These are phyloP conservation scores for Aspergillus bertholletiae DNA, from an alignment of 495 filamentous ascomycete genomes.

Conservation along the genomic window DNA sequence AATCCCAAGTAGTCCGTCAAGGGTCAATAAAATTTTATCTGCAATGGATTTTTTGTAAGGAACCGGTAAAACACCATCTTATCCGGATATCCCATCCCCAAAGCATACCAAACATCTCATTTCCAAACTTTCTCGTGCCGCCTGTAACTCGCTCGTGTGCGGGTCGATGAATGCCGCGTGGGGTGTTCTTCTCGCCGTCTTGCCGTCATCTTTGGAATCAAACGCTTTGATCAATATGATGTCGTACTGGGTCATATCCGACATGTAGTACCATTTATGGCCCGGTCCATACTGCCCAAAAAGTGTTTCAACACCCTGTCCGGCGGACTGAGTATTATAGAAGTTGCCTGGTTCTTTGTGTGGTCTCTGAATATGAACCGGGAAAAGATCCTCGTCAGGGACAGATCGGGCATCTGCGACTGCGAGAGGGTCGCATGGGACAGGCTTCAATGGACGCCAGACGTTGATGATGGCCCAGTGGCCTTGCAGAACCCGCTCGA, in stretches of 20 bases:
- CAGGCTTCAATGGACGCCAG: constrained; percentile 3
- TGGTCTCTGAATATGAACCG: too few species aligned
- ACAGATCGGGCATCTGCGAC: not conserved
- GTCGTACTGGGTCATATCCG: not conserved
- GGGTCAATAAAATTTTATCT: too few species aligned
- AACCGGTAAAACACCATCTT: too few species aligned
- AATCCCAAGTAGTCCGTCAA: too few species aligned
- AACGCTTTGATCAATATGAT: not conserved
- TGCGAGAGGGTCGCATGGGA: constrained; percentile 1
- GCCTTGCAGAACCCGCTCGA: not conserved
- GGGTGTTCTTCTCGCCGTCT: not conserved
- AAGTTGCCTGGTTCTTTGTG: too few species aligned
- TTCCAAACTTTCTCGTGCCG: not conserved
- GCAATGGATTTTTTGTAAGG: too few species aligned
- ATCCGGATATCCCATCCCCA: not conserved
- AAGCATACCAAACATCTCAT: constrained; percentile 3
- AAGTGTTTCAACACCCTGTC: too few species aligned
- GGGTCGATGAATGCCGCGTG: constrained; percentile 1
- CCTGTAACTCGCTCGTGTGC: not conserved
- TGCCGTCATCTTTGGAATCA: constrained; percentile 2
- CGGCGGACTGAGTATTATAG: too few species aligned
- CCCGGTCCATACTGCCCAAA: not conserved
- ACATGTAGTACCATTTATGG: constrained; percentile 6
- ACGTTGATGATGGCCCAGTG: constrained; percentile 2
- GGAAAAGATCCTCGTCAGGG: not conserved